Conservation (phyloP, 2,329 filamentous ascomycete genomes). For the Monascus ruber region DNA sequence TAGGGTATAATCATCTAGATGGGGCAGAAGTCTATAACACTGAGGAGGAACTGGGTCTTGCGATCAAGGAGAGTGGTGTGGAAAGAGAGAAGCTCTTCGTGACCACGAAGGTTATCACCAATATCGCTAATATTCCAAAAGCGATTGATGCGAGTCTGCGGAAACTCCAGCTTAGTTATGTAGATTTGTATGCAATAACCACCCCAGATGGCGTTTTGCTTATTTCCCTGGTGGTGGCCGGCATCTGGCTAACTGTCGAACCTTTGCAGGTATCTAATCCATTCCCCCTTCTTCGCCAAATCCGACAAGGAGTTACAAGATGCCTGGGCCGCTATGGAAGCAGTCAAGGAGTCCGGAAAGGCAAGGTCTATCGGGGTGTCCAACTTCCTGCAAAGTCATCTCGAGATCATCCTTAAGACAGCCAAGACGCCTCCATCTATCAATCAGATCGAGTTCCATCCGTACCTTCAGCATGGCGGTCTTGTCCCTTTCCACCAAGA, state of each 20-base stretch:
- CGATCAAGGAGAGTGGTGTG: constrained; percentile 37
- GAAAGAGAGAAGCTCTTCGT: constrained; percentile 39
- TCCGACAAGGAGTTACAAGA: constrained; percentile 44
- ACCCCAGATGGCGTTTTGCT: neutral
- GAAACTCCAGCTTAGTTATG: constrained; percentile 50
- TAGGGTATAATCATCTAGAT: constrained; percentile 53
- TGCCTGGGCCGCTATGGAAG: constrained; percentile 51
- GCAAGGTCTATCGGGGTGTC: constrained; percentile 52
- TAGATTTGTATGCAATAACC: constrained; percentile 43
- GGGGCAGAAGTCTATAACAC: constrained; percentile 47
- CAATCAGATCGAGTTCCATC: constrained; percentile 29
- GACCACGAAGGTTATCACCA: constrained; percentile 46
- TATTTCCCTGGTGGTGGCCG: neutral
- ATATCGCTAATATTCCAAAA: constrained; percentile 43
- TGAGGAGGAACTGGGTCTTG: constrained; percentile 37
- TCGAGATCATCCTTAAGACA: constrained; percentile 40
- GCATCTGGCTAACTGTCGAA: neutral
- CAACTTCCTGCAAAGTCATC: constrained; percentile 46
- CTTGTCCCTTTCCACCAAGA: constrained; percentile 30
- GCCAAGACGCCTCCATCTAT: constrained; percentile 30
- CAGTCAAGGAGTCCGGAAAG: constrained; percentile 45
- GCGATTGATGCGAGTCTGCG: constrained; percentile 46
- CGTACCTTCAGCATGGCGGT: constrained; percentile 36
- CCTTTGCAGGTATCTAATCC: constrained; percentile 45
- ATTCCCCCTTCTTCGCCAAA: constrained; percentile 48